Base-by-base conservation (phyloP, 2,329 filamentous ascomycete species). In the Arthrobotrys sphaeroides region DNA sequence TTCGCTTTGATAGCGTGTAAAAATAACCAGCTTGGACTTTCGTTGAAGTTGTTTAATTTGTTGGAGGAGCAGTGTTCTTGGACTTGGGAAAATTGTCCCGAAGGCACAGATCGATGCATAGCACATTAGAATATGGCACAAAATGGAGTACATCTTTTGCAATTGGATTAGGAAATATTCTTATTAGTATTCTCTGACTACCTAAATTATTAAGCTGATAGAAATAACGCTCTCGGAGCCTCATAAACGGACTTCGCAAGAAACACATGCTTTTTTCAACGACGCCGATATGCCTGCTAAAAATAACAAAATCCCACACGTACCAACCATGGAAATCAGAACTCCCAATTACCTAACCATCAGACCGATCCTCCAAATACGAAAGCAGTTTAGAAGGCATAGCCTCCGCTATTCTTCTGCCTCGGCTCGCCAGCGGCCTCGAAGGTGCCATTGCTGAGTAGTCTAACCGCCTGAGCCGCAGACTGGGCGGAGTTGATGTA, bases 401-500 rank as follows among this genome's bases (percentile, higher is more conserved):
- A 86, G 0, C 90, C 91, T 0, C 86, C 91, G 68, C 90, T 91
- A 79, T 90, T 89, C 79, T 83, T 81, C 85, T 94, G 91, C 77
- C 92, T 87, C 22, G 90, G 90, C 82, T 96, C 93, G 0, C 89
- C 87, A 0, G 88, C 91, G 2, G 91, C 91, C 83, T 94, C 91
- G 81, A 95, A 96, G 0, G 85, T 87, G 0, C 91, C 91, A 79
- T 91, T 89, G 0, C 80, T 80, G 53, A 88, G 79, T 65, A 87
- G 82, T 45, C 86, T 85, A 66, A 97, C 82, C 0, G 87, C 90
- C 82, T 97, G 89, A 2, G 87, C 88, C 2, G 85, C 84, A 75
- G 87, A 89, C 77, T 83, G 81, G 0, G 86, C 88, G 0, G 84
- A 84, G 0, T 84, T 85, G 12, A 89, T 82, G 84, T 86, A 90